Conservation (phyloP, 1,284 basidiomycete species). For the Cryptococcus sp. region DNA sequence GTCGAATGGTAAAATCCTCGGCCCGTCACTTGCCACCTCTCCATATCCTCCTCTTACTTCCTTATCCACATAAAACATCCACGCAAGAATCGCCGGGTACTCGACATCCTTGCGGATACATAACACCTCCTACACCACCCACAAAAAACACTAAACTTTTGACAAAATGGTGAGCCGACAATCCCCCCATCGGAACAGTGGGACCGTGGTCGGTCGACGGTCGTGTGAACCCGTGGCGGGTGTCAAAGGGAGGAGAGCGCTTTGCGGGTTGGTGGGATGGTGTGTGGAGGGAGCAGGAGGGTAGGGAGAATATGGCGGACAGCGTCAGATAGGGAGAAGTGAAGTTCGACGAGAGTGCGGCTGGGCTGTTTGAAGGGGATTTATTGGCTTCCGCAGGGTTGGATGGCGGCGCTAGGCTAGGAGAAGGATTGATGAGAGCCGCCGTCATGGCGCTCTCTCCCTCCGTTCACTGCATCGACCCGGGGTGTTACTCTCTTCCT, state of each 20-base stretch:
- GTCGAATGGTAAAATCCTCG: too few species aligned
- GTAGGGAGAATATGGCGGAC: neutral
- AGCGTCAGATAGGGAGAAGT: neutral
- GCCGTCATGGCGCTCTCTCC: too few species aligned
- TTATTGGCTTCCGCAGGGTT: too few species aligned
- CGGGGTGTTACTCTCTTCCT: neutral
- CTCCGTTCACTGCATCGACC: neutral
- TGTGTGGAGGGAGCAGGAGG: neutral
- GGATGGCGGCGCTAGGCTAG: too few species aligned
- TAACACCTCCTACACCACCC: slow-evolving; percentile 9
- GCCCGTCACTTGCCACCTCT: neutral
- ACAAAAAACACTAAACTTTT: slow-evolving; percentile 7
- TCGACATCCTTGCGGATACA: slow-evolving; percentile 16
- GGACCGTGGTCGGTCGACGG: neutral
- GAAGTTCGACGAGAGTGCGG: too few species aligned
- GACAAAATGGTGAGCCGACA: slow-evolving; percentile 24
- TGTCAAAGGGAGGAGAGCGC: neutral
- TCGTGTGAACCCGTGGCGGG: slow-evolving; percentile 2
- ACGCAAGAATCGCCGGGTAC: slow-evolving; percentile 12
- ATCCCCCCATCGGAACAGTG: neutral
- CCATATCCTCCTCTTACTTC: slow-evolving; percentile 7
- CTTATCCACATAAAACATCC: slow-evolving; percentile 7
- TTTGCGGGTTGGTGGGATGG: neutral
- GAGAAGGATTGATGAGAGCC: too few species aligned
- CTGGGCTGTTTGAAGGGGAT: neutral